Conservation (phyloP, 2,329 filamentous ascomycete genomes). For the Ascochyta viciae-villosae region DNA sequence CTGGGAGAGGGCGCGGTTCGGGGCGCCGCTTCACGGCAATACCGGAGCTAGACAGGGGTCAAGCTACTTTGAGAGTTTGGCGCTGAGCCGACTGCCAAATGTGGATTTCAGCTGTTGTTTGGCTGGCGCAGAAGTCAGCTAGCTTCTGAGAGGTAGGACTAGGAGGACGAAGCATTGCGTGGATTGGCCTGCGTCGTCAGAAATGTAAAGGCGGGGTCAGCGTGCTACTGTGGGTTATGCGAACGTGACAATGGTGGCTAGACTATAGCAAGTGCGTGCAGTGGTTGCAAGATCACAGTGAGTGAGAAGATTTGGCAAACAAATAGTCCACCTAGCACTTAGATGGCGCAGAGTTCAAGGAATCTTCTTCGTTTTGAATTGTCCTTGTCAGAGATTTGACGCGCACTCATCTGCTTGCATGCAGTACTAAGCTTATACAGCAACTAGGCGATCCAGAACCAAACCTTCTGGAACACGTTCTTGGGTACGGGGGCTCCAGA, state of each 20-base stretch:
- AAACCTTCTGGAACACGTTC: conserved; percentile 42
- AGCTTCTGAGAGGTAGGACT: background rate
- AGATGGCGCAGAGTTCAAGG: background rate
- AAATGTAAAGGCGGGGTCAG: background rate
- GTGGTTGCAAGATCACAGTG: background rate
- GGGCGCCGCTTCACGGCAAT: background rate
- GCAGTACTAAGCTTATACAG: background rate
- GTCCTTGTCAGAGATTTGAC: conserved; percentile 1
- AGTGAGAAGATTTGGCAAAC: background rate
- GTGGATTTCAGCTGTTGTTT: conserved; percentile 7
- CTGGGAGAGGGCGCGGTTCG: conserved; percentile 1
- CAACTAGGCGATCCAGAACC: conserved; percentile 48
- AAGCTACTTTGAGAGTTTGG: background rate
- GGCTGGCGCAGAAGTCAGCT: conserved; percentile 8
- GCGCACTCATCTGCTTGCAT: background rate
- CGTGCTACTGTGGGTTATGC: background rate
- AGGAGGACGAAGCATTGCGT: background rate
- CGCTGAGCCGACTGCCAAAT: conserved; percentile 4
- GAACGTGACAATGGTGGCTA: background rate
- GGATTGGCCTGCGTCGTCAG: conserved; percentile 3
- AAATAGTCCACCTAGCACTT: background rate
- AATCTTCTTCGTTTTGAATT: background rate
- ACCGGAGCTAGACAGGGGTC: conserved; percentile 1
- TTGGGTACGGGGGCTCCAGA: conserved; percentile 42
- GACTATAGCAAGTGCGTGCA: background rate